Conservation (phyloP, 106 monocot species). For the Vanilla planifolia region DNA sequence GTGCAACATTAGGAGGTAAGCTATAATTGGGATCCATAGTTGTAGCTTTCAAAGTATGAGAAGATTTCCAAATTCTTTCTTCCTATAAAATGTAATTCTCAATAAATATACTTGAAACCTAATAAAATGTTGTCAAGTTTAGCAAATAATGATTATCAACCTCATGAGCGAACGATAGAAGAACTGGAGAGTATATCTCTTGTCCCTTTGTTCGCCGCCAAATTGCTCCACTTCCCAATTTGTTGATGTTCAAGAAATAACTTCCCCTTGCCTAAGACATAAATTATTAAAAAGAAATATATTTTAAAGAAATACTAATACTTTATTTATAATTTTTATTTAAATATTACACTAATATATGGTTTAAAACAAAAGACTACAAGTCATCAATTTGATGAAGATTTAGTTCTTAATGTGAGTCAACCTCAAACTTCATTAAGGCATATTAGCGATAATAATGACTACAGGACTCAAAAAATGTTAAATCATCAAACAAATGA, state of each 20-base stretch:
- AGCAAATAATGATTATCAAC: conserved; percentile 17
- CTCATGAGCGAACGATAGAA: conserved; percentile 58
- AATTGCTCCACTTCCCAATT: conserved; percentile 46
- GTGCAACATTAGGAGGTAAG: conserved; percentile 73
- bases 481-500: not conserved
- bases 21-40: conserved; percentile 44
- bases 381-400: not conserved
- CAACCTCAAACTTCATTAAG: too few species aligned
- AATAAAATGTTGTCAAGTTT: not conserved
- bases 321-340: too few species aligned
- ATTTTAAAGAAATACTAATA: too few species aligned
- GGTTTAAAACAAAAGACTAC: not conserved
- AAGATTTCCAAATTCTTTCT: conserved; percentile 49
- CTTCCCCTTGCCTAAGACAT: conserved; percentile 51
- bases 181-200: conserved; percentile 78
- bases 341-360: too few species aligned
- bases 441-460: too few species aligned
- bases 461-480: not conserved
- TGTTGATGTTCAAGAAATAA: conserved; percentile 47
- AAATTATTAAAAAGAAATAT: not conserved
- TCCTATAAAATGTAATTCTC: conserved; percentile 20
- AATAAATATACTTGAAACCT: not conserved
- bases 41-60: conserved; percentile 21
- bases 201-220: conserved; percentile 80
- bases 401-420: not conserved